A percentile compares a stretch with the other conserved stretches of the same genome.
Evolutionary conservation across 2,329 filamentous ascomycete genomes (phyloP).

Genomic region (Fusarium veterinarium): DNA sequence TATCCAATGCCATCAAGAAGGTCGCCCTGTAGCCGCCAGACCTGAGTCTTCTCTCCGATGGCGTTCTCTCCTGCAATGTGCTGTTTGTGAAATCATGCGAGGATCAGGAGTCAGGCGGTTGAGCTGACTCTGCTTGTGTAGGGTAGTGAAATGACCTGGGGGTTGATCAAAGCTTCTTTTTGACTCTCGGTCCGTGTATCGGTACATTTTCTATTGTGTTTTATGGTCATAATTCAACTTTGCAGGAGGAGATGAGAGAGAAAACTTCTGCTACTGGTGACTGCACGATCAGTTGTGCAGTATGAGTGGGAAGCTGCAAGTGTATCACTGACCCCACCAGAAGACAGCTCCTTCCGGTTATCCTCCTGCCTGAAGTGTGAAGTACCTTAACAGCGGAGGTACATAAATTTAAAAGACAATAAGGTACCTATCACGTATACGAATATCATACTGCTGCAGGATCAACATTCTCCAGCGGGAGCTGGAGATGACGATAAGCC

Average conservation of each 20-base stretch:
- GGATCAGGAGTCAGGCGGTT: background rate
- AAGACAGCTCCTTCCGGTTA: background rate
- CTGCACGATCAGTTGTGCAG: background rate
- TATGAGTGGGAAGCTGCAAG: background rate
- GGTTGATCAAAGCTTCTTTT: background rate
- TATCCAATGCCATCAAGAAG: conserved; percentile 13
- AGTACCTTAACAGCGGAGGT: background rate
- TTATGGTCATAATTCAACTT: too few relatives aligned
- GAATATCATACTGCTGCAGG: conserved; percentile 2
- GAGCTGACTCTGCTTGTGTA: conserved; percentile 1
- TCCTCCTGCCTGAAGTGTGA: background rate
- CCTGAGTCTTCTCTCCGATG: background rate
- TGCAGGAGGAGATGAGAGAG: too few relatives aligned
- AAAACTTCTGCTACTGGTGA: background rate
- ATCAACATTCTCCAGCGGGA: background rate
- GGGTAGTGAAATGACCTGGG: background rate
- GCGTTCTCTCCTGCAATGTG: conserved; percentile 6
- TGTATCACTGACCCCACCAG: background rate
- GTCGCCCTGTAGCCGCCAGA: conserved; percentile 4
- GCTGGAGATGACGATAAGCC: background rate
- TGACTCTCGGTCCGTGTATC: background rate
- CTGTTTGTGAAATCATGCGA: background rate
- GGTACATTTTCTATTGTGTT: background rate
- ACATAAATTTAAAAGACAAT: background rate
- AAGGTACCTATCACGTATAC: background rate